Conservation (phyloP, 2,329 filamentous ascomycete genomes). For the Amesomyces nigricolor region DNA sequence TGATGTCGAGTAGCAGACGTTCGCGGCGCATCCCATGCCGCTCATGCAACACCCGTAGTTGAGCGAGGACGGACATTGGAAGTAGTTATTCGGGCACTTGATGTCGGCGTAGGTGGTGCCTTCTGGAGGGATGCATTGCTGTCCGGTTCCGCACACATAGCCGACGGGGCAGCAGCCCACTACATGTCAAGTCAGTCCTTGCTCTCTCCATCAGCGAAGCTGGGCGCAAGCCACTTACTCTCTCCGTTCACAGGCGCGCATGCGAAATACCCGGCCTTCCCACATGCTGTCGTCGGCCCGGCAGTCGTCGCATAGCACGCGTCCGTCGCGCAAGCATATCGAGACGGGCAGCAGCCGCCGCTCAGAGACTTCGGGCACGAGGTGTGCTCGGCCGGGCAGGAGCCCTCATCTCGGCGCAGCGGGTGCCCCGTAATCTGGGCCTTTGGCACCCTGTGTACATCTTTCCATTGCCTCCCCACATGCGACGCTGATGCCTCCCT, state of each 20-base stretch:
- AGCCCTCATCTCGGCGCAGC: constrained; percentile 20
- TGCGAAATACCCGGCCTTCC: constrained; percentile 14
- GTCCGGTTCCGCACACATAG: constrained; percentile 35
- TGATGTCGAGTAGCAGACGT: constrained; percentile 44
- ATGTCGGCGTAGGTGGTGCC: constrained; percentile 35
- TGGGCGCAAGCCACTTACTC: constrained; percentile 15
- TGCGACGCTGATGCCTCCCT: constrained; percentile 25
- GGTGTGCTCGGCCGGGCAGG: constrained; percentile 26
- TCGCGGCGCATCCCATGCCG: constrained; percentile 44
- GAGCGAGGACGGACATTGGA: constrained; percentile 45
- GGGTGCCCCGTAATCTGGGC: constrained; percentile 24
- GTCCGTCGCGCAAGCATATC: constrained; percentile 22
- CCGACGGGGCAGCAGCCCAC: constrained; percentile 43
- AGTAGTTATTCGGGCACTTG: constrained; percentile 42
- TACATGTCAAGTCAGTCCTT: constrained; percentile 23
- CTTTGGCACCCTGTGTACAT: constrained; percentile 28
- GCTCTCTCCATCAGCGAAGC: not conserved
- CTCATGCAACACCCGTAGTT: constrained; percentile 49
- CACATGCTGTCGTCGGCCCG: constrained; percentile 20
- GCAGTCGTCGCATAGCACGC: constrained; percentile 26
- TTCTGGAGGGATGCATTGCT: constrained; percentile 40
- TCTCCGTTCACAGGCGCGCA: constrained; percentile 16
- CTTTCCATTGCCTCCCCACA: constrained; percentile 21
- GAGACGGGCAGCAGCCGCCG: constrained; percentile 32
- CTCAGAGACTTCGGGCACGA: constrained; percentile 37